Conservation (phyloP, 176 grass and related monocot species). For the Dactylis glomerata region DNA sequence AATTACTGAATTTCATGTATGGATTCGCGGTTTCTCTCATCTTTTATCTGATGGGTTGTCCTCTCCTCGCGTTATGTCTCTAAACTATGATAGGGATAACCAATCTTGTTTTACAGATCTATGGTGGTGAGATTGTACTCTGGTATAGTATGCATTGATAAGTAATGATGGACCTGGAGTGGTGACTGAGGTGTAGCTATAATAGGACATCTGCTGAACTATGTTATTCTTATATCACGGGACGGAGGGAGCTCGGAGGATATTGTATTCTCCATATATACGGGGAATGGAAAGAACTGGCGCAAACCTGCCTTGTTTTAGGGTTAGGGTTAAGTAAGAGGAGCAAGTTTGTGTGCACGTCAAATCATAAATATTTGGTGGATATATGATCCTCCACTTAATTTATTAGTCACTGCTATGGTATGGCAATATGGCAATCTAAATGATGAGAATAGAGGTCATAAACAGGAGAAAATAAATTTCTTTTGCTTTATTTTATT, state of each 20-base stretch:
- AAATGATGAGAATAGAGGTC: no score
- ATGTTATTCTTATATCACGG: constrained; percentile 7
- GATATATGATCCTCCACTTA: not conserved
- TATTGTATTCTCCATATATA: not conserved
- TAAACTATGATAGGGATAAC: constrained; percentile 1
- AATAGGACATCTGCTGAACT: not conserved
- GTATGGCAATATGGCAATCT: no score
- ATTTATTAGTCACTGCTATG: constrained; percentile 8
- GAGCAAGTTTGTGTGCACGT: not conserved
- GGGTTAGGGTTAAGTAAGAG: not conserved
- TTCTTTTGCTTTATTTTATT: not conserved
- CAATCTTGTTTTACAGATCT: constrained; percentile 5
- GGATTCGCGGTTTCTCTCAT: not conserved
- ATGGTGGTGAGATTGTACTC: not conserved
- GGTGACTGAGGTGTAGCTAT: not conserved
- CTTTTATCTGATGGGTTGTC: not conserved
- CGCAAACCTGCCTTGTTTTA: not conserved
- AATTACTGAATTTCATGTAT: not conserved
- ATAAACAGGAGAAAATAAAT: not conserved
- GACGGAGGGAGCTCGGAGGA: no score
- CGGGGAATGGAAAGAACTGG: not conserved
- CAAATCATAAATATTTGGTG: not conserved
- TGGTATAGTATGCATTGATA: not conserved
- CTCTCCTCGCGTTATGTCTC: not conserved
- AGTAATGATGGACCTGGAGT: not conserved